Evolutionary conservation across 2,329 filamentous ascomycete species (phyloP), one percentile per base, ranked within the genome.

Genomic region (Colletotrichum sublineola): DNA sequence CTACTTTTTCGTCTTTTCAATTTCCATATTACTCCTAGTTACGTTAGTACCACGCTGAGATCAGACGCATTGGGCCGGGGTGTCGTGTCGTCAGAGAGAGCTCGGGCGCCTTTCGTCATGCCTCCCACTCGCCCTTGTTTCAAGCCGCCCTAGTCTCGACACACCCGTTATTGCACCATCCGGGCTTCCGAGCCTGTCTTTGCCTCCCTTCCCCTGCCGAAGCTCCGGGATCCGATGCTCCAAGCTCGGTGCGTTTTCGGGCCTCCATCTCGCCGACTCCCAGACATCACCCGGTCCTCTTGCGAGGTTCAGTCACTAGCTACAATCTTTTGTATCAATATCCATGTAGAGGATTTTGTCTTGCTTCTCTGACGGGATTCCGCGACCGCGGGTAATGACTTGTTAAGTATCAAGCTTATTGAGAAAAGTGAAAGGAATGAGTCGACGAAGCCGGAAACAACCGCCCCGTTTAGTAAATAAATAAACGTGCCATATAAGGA

Each of bases 101-200:
- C 65, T 72, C 65, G 69, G 65, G 58, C 69, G 46, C 58, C 38
- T 58, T 52, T 71, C 68, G 64, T 68, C 65, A 72, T 72, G 69
- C 69, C 65, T 71, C 52, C 53, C 44, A 55, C 52, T 68, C 58
- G 58, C 58, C 58, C 65, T 52, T 72, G 69, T 72, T 72, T 72
- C 69, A 72, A 71, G 58, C 52, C 53, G 69, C 69, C 69, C 69
- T 68, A 44, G 48, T 60, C 40, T 58, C 65, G 33, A 63, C 58
- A 63, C 52, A 42, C 58, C 69, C 52, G 66, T 50, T 58, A 46
- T 53, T 63, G 60, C 58, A 60, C 53, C 56, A 58, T 40, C 69
- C 65, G 58, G 65, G 29, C 48, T 50, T 36, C 58, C 69, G 61
- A 52, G 57, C 38, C 58, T 56, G 42, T 44, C 44, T 50, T 42